These are phyloP conservation scores for Moesziomyces aphidis DNA, from an alignment of 1,284 basidiomycete species.

Conservation along the genomic window DNA sequence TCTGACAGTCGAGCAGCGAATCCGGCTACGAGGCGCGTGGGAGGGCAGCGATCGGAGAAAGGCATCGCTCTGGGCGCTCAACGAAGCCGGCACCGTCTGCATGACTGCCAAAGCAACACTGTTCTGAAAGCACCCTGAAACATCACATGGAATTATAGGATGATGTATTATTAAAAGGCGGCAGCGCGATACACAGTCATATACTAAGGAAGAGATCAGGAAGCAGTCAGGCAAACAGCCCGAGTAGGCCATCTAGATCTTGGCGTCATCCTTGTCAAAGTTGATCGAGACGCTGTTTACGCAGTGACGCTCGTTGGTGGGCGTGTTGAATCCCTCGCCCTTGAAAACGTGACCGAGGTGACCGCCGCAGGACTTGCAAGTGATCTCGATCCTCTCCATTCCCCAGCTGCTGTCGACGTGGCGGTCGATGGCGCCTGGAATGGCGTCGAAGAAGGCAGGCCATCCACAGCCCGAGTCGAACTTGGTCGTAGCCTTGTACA, in stretches of 20 bases:
- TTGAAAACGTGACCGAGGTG: constrained; percentile 94
- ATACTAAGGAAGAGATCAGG: no score
- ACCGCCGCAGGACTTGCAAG: constrained; percentile 81
- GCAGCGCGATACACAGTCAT: no score
- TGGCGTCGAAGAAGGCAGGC: constrained; percentile 96
- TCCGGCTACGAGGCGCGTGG: constrained; percentile 38
- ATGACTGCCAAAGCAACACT: constrained; percentile 39
- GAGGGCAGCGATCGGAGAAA: constrained; percentile 10
- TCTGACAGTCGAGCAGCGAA: constrained; percentile 34
- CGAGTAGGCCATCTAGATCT: constrained; percentile 17
- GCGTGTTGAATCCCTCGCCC: constrained; percentile 77
- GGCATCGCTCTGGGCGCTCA: constrained; percentile 37
- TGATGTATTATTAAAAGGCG: no score
- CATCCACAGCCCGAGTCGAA: constrained; percentile 94
- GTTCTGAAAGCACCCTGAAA: constrained; percentile 1
- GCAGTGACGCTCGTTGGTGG: constrained; percentile 75
- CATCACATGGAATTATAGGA: no score
- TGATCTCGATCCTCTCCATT: constrained; percentile 77
- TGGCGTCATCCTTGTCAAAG: constrained; percentile 75
- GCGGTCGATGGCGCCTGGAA: constrained; percentile 86
- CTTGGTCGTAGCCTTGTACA: constrained; percentile 80
- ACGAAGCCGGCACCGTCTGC: constrained; percentile 35
- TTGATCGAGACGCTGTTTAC: constrained; percentile 89
- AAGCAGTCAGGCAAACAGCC: no score
- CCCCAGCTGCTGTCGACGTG: constrained; percentile 70